Evolutionary conservation across 2,329 filamentous ascomycete genomes (phyloP), one percentile per base, ranked within the genome.

Genomic region (Alternaria triticimaculans): DNA sequence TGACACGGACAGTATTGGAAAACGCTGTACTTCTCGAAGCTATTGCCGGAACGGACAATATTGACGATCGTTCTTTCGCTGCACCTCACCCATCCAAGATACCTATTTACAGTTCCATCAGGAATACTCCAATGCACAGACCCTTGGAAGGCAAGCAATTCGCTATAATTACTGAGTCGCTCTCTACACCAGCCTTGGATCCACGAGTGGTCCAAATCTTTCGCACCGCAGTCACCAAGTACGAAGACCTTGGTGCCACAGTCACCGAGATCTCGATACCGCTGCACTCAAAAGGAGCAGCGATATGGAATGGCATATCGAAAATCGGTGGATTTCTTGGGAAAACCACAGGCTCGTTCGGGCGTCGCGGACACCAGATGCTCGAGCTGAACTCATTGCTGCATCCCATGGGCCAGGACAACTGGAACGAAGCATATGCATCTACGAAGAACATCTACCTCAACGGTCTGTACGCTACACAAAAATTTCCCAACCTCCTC

Each of bases 371-470:
- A 0, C 80, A 87, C 5, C 80, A 81, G 12, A 80, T 87, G 71
- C 82, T 82, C 1, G 83, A 85, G n/a, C 81, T 87, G 33, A 85
- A 88, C 63, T 72, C 78, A 6, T 78, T 83, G 4, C 78, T 86
- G 20, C 80, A 84, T 5, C 83, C 83, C 0, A 83, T 82, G 80
- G 82, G 79, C 1, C 77, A 82, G 23, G 77, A 82, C 7, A 83
- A 82, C 55, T 88, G 87, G 72, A 80, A 86, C 43, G 82, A 84
- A 37, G 80, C 85, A 1, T 86, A 86, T 68, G 83, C 80, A 14
- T 72, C 74, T 0, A 87, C 85, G 0, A 87, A 86, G 64, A 87
- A 87, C 66, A 85, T 85, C 5, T 82, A 86, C 50, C 81, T 87
- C 51, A 86, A 86, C 53, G 85, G 85, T 0, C 68, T 84, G 0